These are phyloP conservation scores for Colletotrichum musicola DNA, from an alignment of 2,329 filamentous ascomycete species.

Conservation along the genomic window DNA sequence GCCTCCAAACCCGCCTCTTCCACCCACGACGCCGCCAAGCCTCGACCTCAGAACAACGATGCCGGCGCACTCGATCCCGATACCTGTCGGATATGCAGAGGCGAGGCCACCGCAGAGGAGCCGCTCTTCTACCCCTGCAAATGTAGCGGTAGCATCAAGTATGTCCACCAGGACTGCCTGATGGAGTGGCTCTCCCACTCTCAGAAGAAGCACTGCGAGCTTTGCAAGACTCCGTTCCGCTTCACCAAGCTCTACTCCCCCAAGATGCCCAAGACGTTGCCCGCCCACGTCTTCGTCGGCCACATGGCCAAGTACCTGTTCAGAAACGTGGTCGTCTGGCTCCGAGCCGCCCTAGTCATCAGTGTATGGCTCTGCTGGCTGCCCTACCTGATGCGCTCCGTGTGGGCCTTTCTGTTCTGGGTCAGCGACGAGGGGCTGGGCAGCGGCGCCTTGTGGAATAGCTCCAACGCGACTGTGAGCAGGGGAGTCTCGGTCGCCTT, in stretches of 20 bases:
- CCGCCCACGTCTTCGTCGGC: constrained; percentile 82
- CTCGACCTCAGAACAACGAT: constrained; percentile 33
- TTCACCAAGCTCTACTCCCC: constrained; percentile 98
- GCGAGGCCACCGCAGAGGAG: constrained; percentile 84
- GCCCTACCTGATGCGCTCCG: constrained; percentile 89
- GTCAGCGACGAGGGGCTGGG: constrained; percentile 81
- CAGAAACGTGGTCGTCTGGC: constrained; percentile 80
- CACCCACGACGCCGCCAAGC: constrained; percentile 12
- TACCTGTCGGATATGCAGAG: constrained; percentile 97
- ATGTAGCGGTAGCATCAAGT: constrained; percentile 98
- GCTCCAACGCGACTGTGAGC: constrained; percentile 34
- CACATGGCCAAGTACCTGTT: constrained; percentile 81
- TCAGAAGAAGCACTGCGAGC: constrained; percentile 99
- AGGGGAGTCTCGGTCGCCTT: constrained; percentile 32
- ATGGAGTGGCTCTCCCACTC: constrained; percentile 99
- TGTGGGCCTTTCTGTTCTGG: constrained; percentile 97
- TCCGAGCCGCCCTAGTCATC: constrained; percentile 81
- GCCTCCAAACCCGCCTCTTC: constrained; percentile 19
- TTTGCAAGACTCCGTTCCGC: constrained; percentile 97
- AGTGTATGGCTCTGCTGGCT: constrained; percentile 91
- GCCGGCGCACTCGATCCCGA: constrained; percentile 67
- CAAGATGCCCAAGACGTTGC: constrained; percentile 89
- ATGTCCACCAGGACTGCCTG: constrained; percentile 95
- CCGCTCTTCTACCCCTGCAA: constrained; percentile 98
- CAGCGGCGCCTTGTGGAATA: constrained; percentile 43